A percentile compares a stretch with the other conserved stretches of the same genome.
These are phyloP conservation scores for Diaporthe eres DNA, from an alignment of 2,329 filamentous ascomycete genomes.

Conservation along the genomic window DNA sequence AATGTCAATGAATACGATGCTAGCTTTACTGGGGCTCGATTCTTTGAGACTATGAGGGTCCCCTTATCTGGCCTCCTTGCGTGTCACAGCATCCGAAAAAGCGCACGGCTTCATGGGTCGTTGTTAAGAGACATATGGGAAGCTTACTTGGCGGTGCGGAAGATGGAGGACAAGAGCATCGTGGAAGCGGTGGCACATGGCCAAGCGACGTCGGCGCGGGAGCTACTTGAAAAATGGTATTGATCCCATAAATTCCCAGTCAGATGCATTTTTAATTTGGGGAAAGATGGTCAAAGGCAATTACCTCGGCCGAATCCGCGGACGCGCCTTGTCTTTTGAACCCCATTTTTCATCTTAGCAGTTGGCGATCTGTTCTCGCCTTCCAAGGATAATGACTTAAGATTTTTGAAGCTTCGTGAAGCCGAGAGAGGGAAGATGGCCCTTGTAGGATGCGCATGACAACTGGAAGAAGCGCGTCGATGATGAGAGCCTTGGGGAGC, in stretches of 20 bases:
- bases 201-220: neutral
- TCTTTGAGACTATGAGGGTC: neutral
- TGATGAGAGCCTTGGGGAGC: too few species aligned
- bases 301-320: too few species aligned
- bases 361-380: neutral
- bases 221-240: conserved; percentile 3
- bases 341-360: neutral
- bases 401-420: neutral
- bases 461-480: neutral
- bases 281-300: neutral
- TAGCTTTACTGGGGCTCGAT: neutral
- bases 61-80: neutral
- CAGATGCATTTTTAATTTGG: neutral
- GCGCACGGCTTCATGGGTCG: neutral
- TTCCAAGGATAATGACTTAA: neutral
- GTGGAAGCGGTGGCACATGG: neutral
- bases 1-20: neutral
- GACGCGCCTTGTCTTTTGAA: neutral
- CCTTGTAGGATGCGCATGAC: neutral
- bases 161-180: neutral
- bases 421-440: neutral
- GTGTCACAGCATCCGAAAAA: neutral
- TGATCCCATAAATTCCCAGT: neutral
- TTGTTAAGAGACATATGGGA: too few species aligned
- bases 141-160: neutral